Evolutionary conservation across 73 alveolate species (phyloP).

Genomic region (Tetrahymena borealis): DNA sequence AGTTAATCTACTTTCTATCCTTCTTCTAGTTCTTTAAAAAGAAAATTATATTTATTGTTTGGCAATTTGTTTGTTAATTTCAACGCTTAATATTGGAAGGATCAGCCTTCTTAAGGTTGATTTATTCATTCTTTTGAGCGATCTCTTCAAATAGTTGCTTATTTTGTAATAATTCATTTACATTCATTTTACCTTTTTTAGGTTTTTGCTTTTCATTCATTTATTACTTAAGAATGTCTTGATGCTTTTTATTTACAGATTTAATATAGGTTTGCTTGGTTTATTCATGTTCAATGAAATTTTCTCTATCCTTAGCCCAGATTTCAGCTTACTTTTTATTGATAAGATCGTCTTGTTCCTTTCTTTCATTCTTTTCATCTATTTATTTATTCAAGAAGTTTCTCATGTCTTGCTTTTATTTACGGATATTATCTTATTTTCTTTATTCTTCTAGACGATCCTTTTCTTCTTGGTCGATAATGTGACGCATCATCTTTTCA

Average conservation of each 20-base stretch:
- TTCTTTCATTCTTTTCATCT: conserved; percentile 33
- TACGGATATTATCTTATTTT: conserved; percentile 1
- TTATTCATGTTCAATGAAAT: conserved; percentile 18
- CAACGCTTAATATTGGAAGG: background rate
- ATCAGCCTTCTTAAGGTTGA: background rate
- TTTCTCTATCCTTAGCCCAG: conserved; percentile 25
- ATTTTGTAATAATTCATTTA: conserved; percentile 32
- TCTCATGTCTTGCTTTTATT: conserved; percentile 30
- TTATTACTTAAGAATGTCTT: conserved; percentile 25
- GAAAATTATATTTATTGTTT: too few relatives aligned
- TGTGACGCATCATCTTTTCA: conserved; percentile 37
- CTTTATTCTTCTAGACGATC: conserved; percentile 21
- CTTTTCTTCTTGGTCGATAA: conserved; percentile 9
- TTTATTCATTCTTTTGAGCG: conserved; percentile 24
- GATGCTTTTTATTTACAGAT: conserved; percentile 17
- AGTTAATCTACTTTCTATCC: too few relatives aligned
- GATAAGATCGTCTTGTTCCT: conserved; percentile 13
- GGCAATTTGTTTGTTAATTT: background rate
- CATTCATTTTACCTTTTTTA: conserved; percentile 25
- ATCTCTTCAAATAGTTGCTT: conserved; percentile 28
- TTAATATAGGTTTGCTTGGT: conserved; percentile 28
- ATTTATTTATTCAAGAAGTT: conserved; percentile 23
- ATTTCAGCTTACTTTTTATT: conserved; percentile 32
- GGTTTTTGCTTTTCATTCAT: conserved; percentile 25
- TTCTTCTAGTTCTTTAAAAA: too few relatives aligned